Conservation (phyloP, 306 rosid genomes). For the Chamaecrista fasciculata region DNA sequence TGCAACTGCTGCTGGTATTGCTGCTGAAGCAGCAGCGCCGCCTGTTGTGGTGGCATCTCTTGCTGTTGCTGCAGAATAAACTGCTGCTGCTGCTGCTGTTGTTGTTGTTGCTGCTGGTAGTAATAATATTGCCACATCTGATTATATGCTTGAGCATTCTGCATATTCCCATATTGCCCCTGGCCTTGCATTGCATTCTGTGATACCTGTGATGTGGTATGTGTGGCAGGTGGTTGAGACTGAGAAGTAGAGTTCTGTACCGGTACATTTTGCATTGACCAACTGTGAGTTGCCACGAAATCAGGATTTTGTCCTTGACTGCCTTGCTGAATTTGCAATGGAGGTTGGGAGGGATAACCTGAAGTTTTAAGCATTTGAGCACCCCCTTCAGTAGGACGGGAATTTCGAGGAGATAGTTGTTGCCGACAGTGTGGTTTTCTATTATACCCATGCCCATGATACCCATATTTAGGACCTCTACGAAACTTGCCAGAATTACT, state of each 20-base stretch:
- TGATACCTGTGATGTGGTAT: slow-evolving; percentile 32
- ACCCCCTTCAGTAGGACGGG: slow-evolving; percentile 41
- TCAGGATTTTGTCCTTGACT: slow-evolving; percentile 48
- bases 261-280: slow-evolving; percentile 53
- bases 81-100: slow-evolving; percentile 55
- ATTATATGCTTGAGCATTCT: slow-evolving; percentile 55
- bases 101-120: slow-evolving; percentile 76
- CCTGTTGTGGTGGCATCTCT: slow-evolving; percentile 33
- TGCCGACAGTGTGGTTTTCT: slow-evolving; percentile 46
- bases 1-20: slow-evolving; percentile 45
- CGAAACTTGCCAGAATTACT: slow-evolving; percentile 42
- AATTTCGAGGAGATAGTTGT: slow-evolving; percentile 42
- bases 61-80: slow-evolving; percentile 44
- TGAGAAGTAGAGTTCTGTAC: slow-evolving; percentile 48
- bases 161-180: slow-evolving; percentile 56
- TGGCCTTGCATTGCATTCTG: slow-evolving; percentile 46
- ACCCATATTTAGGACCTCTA: slow-evolving; percentile 45
- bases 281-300: slow-evolving; percentile 33
- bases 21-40: slow-evolving; percentile 22
- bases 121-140: slow-evolving; percentile 85
- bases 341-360: slow-evolving; percentile 39
- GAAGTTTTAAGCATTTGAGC: slow-evolving; percentile 41
- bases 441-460: slow-evolving; percentile 41
- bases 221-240: slow-evolving; percentile 44
- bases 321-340: slow-evolving; percentile 47